Evolutionary conservation across 805 yeast genomes (phyloP), one percentile per base, ranked within the genome.

Genomic region (Wickerhamomyces pijperi): DNA sequence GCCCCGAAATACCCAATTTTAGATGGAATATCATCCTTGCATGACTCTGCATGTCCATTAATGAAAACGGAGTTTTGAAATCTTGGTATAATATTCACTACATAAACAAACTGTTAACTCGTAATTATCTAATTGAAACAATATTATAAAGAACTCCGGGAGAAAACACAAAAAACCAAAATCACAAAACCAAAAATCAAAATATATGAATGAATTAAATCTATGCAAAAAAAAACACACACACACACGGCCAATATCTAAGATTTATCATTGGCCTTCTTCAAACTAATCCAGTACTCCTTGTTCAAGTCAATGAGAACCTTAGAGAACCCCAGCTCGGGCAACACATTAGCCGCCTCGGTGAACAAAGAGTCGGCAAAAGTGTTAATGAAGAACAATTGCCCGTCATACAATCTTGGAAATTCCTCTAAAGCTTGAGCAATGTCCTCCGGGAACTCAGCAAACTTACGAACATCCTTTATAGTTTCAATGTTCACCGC

Each of bases 311-410:
- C 49, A 21, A 82, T 65, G 32, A 77, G 72, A 6, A 69, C 71
- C 16, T 67, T 56, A 34, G 84, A 65, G 54, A 74, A 84, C 36
- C 58, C 51, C 47, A 81, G 65, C 40, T 74, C 74, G 2, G 86
- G 87, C 25, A 85, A 65, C 11, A 73, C 67, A 20, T 65, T 66
- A 18, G 74, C 69, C 18, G 86, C 72, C 47, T 76, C 78, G 35
- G 63, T 59, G 60, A 90, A 90, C 55, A 87, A 74, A 39, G 78
- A 78, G 44, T 65, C 74, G 4, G 95, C 96, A 67, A 84, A 88
- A 15, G 84, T 71, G 49, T 74, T 68, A 42, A 87, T 86, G 65
- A 88, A 88, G 54, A 84, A 85, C 25, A 84, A 59, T 61, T 88
- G 97, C 15, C 88, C 84, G 46, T 70, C 68, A 25, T 78, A 77